phyloP scores from a whole-genome alignment of 805 yeast species.

The Candida silvatica region DNA sequence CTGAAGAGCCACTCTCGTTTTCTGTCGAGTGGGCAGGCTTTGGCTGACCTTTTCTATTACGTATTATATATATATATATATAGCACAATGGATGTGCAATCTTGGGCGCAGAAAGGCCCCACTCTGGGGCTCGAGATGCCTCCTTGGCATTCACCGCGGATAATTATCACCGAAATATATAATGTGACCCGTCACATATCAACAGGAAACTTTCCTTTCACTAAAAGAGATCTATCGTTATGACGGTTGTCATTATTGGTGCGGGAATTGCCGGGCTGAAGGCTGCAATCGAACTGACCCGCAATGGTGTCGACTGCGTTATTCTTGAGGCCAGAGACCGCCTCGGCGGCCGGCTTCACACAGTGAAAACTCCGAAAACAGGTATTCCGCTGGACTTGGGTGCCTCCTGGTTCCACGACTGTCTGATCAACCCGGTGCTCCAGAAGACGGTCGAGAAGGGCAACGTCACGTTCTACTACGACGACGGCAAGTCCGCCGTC shows the following conservation, averaged over 20 bases:
- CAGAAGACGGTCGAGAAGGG: constrained; percentile 30
- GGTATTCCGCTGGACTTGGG: constrained; percentile 56
- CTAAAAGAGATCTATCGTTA: too few relatives aligned
- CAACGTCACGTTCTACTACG: constrained; percentile 23
- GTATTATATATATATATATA: too few relatives aligned
- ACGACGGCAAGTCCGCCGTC: constrained; percentile 19
- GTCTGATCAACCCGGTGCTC: constrained; percentile 55
- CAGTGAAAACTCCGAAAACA: constrained; percentile 24
- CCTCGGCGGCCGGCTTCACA: constrained; percentile 59
- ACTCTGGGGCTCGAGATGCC: too few relatives aligned
- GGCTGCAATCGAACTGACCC: constrained; percentile 32
- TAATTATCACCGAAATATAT: too few relatives aligned
- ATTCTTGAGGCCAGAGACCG: constrained; percentile 45
- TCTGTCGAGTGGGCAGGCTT: constrained; percentile 97
- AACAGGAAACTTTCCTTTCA: too few relatives aligned
- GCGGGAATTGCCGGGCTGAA: constrained; percentile 49
- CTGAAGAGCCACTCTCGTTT: constrained; percentile 34
- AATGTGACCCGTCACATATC: too few relatives aligned
- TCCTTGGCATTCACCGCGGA: too few relatives aligned
- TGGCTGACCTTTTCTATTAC: constrained; percentile 42
- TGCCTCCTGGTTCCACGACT: constrained; percentile 89
- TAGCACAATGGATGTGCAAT: too few relatives aligned
- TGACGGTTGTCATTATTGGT: constrained; percentile 44
- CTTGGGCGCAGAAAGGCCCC: too few relatives aligned
- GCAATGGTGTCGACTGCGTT: constrained; percentile 28